These are phyloP conservation scores for Solanum peruvianum DNA, from an alignment of 257 asterid species.

Conservation along the genomic window DNA sequence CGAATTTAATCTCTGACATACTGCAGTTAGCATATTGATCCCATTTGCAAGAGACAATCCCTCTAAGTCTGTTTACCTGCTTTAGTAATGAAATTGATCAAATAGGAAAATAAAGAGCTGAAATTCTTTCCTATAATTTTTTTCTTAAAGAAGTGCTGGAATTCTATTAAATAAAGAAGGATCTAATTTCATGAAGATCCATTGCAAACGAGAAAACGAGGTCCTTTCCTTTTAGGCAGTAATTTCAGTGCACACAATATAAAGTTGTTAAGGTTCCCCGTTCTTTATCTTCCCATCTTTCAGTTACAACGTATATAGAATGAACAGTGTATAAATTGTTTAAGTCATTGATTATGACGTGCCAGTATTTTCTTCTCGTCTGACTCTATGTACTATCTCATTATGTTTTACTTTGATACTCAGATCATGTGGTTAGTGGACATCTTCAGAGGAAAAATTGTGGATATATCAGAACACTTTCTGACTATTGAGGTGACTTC, in stretches of 20 bases:
- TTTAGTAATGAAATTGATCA: not conserved
- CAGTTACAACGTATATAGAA: not conserved
- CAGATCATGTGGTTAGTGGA: slow-evolving; percentile 79
- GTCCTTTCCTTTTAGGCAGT: not conserved
- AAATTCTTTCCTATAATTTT: not conserved
- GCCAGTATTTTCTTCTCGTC: not conserved
- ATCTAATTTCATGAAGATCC: not conserved
- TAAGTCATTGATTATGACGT: not conserved
- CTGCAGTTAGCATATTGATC: not conserved
- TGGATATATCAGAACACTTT: slow-evolving; percentile 70
- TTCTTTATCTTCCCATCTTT: not conserved
- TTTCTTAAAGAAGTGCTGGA: not conserved
- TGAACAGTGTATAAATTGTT: not conserved
- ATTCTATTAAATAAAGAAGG: not conserved
- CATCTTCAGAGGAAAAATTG: slow-evolving; percentile 66
- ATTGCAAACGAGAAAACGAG: not conserved
- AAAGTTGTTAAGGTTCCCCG: not conserved
- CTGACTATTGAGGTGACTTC: slow-evolving; percentile 62
- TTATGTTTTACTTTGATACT: slow-evolving; percentile 10
- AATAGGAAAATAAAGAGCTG: not conserved
- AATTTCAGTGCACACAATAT: not conserved
- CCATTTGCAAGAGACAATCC: not conserved
- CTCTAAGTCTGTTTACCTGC: not conserved
- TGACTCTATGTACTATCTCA: not conserved
- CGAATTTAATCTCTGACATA: not conserved